Percentiles rank a stretch among this genome's conserved stretches.
phyloP scores from a whole-genome alignment of 2,329 filamentous ascomycete species.

The Neodidymelliopsis sp. region DNA sequence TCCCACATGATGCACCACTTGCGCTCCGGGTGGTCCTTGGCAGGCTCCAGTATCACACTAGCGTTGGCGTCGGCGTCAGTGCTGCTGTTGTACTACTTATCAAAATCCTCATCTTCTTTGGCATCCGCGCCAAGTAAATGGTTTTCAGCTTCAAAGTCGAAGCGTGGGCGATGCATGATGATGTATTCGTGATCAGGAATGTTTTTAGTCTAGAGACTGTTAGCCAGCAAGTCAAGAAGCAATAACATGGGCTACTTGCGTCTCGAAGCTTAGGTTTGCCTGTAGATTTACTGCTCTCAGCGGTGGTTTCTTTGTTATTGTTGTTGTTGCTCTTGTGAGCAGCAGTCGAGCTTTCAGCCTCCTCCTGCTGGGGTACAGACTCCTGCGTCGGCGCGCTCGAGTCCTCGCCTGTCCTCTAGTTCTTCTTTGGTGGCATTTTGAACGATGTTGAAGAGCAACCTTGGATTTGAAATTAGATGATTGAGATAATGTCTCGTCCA shows the following conservation, averaged over 20 bases:
- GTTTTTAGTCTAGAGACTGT: not conserved
- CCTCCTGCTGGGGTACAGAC: not conserved
- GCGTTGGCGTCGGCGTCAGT: conserved; percentile 8
- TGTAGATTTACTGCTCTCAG: not conserved
- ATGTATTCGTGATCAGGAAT: conserved; percentile 14
- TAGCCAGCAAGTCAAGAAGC: too few species aligned
- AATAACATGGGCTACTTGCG: not conserved
- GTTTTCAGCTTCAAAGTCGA: conserved; percentile 12
- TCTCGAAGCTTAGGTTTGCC: conserved; percentile 3
- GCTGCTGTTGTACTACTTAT: conserved; percentile 7
- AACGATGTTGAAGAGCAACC: too few species aligned
- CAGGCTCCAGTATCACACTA: conserved; percentile 12
- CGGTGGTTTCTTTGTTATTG: too few species aligned
- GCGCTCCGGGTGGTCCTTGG: conserved; percentile 12
- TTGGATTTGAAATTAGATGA: too few species aligned
- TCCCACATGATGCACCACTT: conserved; percentile 25
- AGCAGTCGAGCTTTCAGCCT: too few species aligned
- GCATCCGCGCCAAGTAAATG: not conserved
- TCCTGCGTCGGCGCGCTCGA: conserved; percentile 4
- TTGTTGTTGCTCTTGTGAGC: not conserved
- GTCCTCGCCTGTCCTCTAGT: not conserved
- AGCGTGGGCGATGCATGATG: conserved; percentile 10
- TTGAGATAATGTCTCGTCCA: too few species aligned
- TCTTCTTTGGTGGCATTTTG: conserved; percentile 6
- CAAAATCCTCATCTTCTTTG: conserved; percentile 11